Conservation (phyloP, 441 rosid species). For the Euphorbia schlechtendalii region DNA sequence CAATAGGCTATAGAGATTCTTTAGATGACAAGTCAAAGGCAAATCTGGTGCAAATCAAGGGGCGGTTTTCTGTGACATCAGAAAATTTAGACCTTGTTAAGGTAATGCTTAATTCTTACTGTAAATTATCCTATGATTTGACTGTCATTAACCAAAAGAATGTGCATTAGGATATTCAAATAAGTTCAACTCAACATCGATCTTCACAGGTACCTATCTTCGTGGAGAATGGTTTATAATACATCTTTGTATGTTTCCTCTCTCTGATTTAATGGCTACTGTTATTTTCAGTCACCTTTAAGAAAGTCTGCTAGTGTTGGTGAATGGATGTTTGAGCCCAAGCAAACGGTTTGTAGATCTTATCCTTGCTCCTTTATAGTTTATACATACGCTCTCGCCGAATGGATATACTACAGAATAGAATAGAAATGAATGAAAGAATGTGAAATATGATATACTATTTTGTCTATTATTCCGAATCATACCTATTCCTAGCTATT, state of each 20-base stretch:
- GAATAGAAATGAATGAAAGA: no score
- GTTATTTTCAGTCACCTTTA: slow-evolving; percentile 61
- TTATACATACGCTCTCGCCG: no score
- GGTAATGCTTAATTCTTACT: slow-evolving; percentile 28
- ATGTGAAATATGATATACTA: no score
- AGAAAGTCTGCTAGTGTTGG: slow-evolving; percentile 96
- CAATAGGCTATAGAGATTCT: slow-evolving; percentile 80
- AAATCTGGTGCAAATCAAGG: slow-evolving; percentile 90
- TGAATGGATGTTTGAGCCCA: slow-evolving; percentile 74
- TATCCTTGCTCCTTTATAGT: slow-evolving; percentile 1
- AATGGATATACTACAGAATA: no score
- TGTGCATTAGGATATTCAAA: slow-evolving; percentile 73
- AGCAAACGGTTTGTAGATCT: slow-evolving; percentile 45
- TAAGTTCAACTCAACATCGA: slow-evolving; percentile 68
- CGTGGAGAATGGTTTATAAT: slow-evolving; percentile 17
- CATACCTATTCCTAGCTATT: no score
- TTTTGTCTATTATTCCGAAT: no score
- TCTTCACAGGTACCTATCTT: slow-evolving; percentile 67
- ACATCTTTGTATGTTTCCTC: slow-evolving; percentile 9
- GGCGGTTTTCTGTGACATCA: slow-evolving; percentile 95
- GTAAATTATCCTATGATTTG: slow-evolving; percentile 17
- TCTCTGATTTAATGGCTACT: slow-evolving; percentile 20
- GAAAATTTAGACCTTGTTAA: slow-evolving; percentile 91
- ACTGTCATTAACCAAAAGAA: slow-evolving; percentile 41
- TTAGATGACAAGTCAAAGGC: slow-evolving; percentile 90